Percentiles rank a stretch among this genome's conserved stretches.
phyloP scores from a whole-genome alignment of 805 yeast species.

The Komagataella pseudopastoris region DNA sequence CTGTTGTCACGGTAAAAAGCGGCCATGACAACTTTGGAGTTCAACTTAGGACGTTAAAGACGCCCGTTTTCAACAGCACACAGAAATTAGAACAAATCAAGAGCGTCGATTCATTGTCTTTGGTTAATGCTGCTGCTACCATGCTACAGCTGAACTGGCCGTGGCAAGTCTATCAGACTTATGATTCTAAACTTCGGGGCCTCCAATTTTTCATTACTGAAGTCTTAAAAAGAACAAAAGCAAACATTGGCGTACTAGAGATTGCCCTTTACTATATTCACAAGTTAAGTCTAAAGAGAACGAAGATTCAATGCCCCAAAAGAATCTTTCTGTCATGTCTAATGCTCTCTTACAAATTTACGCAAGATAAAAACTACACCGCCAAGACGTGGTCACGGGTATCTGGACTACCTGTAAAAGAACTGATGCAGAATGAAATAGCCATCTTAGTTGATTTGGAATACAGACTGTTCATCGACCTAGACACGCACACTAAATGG shows the following conservation, averaged over 20 bases:
- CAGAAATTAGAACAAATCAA: neutral
- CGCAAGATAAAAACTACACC: slow-evolving; percentile 60
- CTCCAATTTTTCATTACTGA: slow-evolving; percentile 22
- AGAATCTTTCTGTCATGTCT: slow-evolving; percentile 55
- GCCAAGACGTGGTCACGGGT: slow-evolving; percentile 64
- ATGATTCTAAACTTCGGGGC: neutral
- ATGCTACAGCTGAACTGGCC: slow-evolving; percentile 5
- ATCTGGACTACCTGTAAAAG: slow-evolving; percentile 43
- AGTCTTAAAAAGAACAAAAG: slow-evolving; percentile 35
- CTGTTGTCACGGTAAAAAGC: slow-evolving; percentile 1
- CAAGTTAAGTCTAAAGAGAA: slow-evolving; percentile 8
- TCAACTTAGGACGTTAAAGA: neutral
- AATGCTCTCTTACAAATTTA: slow-evolving; percentile 60
- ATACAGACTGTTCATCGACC: slow-evolving; percentile 43
- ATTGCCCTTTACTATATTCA: slow-evolving; percentile 53
- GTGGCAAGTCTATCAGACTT: neutral
- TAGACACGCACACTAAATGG: slow-evolving; percentile 26
- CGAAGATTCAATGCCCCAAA: slow-evolving; percentile 33
- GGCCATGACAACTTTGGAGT: neutral
- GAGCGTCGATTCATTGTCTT: slow-evolving; percentile 4
- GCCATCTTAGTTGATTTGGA: slow-evolving; percentile 37
- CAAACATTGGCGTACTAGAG: slow-evolving; percentile 50
- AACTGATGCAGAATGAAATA: slow-evolving; percentile 36
- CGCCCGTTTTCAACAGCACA: neutral
- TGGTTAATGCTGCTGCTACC: slow-evolving; percentile 4